Evolutionary conservation across 2,329 filamentous ascomycete species (phyloP), one percentile per base, ranked within the genome.

Genomic region (Coccinonectria pachysandricola): DNA sequence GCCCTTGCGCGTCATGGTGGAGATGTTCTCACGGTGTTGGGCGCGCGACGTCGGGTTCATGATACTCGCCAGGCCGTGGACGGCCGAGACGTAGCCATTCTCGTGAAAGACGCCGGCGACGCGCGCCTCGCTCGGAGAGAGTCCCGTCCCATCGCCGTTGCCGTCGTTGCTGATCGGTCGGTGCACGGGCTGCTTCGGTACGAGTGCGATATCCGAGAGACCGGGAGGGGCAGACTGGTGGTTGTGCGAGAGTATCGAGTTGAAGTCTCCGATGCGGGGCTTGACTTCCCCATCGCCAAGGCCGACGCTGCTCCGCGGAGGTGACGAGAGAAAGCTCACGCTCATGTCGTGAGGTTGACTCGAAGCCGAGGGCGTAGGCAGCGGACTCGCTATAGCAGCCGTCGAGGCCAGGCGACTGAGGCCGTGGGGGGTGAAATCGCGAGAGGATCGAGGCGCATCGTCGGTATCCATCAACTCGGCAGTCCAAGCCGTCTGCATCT

Each of bases 71-170:
- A 54, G 36, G 8, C 52, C 52, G 23, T 54, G 52, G 8, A 54
- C 52, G 1, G 46, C 46, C 12, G 51, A 53, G 5, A 54, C 47
- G 20, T 45, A 49, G 2, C 52, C 52, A 24, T 53, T 45, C 21
- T 54, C 44, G 15, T 53, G 49, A 19, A 52, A 52, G 0, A 53
- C 49, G 9, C 52, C 52, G 2, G 52, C 52, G 12, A 54, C 47
- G 19, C 47, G 45, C 1, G 51, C 52, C 35, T 54, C 52, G 8
- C 47, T 48, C 7, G 52, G 50, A 0, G 52, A 54, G 3, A 54
- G 23, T 5, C 45, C 42, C 4, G 35, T 45, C 2, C 43, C 43
- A 11, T 46, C 43, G n/a, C 43, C 43, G 15, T 46, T 46, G 7
- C 43, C 43, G 13, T 46, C 43, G 23, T 46, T 46, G 27, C 43